A percentile compares a stretch with the other conserved stretches of the same genome.
Conservation (phyloP, 495 filamentous ascomycete species). For the Tuber melanosporum region DNA sequence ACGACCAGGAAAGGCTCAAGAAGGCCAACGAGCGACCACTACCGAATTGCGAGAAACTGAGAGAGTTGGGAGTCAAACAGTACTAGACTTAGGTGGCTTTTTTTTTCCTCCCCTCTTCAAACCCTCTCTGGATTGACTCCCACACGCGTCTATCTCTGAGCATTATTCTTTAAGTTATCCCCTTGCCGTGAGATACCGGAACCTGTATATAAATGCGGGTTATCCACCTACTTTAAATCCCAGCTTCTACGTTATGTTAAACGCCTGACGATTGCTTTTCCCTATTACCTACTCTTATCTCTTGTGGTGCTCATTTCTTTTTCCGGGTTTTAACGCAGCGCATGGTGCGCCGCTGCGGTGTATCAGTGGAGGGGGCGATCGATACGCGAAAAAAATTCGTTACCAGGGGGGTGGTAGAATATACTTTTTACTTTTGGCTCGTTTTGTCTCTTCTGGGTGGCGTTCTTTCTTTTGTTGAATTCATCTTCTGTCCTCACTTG, state of each 20-base stretch:
- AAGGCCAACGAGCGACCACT: conserved; percentile 56
- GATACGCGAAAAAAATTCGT: background rate
- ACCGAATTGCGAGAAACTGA: conserved; percentile 40
- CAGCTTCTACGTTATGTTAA: background rate
- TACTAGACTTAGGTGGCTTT: conserved; percentile 10
- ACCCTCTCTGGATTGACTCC: background rate
- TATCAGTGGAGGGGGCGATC: background rate
- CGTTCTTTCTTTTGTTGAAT: background rate
- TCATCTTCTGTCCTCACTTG: background rate
- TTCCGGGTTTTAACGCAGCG: background rate
- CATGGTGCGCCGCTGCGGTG: background rate
- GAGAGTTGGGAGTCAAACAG: conserved; percentile 29
- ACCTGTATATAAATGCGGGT: background rate
- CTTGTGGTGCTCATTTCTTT: background rate
- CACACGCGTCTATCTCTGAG: background rate
- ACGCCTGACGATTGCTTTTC: background rate
- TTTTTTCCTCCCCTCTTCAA: conserved; percentile 3
- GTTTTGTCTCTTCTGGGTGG: background rate
- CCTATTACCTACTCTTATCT: background rate
- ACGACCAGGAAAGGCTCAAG: conserved; percentile 71
- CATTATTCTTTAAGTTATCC: background rate
- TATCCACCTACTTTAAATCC: background rate
- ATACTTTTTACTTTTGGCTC: background rate
- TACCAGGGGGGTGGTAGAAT: background rate
- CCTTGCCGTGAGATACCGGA: background rate